Percentiles rank a stretch among this genome's conserved stretches.
Conservation (phyloP, 148 eudicot species). For the Vaccinium darrowii region DNA sequence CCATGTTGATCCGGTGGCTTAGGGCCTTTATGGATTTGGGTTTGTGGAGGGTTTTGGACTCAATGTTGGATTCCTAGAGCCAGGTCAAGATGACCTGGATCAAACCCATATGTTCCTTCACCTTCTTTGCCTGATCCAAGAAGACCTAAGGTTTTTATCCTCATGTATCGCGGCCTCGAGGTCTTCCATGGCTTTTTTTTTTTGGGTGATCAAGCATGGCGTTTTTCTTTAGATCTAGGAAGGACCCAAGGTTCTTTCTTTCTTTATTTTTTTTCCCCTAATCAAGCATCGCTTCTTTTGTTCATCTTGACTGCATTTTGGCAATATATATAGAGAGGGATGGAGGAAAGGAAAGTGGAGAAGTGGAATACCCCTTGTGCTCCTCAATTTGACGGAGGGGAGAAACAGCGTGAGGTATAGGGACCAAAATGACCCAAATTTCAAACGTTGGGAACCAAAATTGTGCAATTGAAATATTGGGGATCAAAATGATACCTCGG, state of each 20-base stretch:
- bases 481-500: too few relatives aligned
- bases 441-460: too few relatives aligned
- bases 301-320: conserved; percentile 52
- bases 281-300: conserved; percentile 19
- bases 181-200: conserved; percentile 47
- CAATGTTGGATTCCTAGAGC: conserved; percentile 52
- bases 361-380: not conserved
- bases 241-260: conserved; percentile 30
- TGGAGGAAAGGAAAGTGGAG: conserved; percentile 16
- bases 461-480: too few relatives aligned
- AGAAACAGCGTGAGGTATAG: not conserved
- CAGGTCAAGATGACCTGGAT: conserved; percentile 48
- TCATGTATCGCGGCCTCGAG: conserved; percentile 28
- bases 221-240: conserved; percentile 70
- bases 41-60: conserved; percentile 64
- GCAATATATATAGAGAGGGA: conserved; percentile 12
- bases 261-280: conserved; percentile 55
- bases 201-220: too few relatives aligned
- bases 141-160: conserved; percentile 71
- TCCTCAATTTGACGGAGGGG: too few relatives aligned
- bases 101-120: conserved; percentile 57
- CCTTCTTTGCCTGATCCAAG: conserved; percentile 77
- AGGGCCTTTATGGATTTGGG: conserved; percentile 63
- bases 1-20: conserved; percentile 51
- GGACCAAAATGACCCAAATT: too few relatives aligned